Conservation (phyloP, 768 basidiomycete genomes). For the Amanita subjunquillea region DNA sequence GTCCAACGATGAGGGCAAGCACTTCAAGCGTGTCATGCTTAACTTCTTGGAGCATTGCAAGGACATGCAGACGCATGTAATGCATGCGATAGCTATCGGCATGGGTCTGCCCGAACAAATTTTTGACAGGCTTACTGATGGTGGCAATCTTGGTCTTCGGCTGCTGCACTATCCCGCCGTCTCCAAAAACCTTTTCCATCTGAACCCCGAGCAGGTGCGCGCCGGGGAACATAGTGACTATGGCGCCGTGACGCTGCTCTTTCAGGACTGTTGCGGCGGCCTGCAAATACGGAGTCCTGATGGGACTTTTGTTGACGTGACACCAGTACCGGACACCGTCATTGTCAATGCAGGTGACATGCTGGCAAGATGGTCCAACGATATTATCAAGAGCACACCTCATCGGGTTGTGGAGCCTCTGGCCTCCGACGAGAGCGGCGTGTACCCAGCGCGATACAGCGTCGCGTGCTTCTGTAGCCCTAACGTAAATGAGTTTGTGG, state of each 20-base stretch:
- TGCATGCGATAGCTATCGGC: constrained; percentile 82
- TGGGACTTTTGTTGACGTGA: constrained; percentile 40
- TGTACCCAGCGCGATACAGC: constrained; percentile 62
- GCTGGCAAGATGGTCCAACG: constrained; percentile 77
- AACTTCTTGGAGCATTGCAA: constrained; percentile 77
- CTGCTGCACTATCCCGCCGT: constrained; percentile 79
- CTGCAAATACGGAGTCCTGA: constrained; percentile 77
- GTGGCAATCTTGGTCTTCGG: constrained; percentile 74
- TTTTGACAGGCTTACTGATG: constrained; percentile 67
- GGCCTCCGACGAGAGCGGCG: constrained; percentile 33
- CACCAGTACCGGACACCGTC: constrained; percentile 74
- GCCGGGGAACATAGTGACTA: constrained; percentile 84
- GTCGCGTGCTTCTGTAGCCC: constrained; percentile 62
- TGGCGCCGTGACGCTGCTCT: constrained; percentile 72
- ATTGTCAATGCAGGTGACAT: constrained; percentile 80
- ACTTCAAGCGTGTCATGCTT: constrained; percentile 64
- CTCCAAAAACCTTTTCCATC: constrained; percentile 41
- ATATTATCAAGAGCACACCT: constrained; percentile 66
- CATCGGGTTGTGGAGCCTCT: constrained; percentile 77
- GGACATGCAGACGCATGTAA: constrained; percentile 61
- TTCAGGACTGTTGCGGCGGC: constrained; percentile 61
- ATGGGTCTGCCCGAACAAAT: constrained; percentile 62
- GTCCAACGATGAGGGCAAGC: constrained; percentile 34
- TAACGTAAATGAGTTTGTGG: neutral
- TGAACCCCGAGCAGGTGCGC: constrained; percentile 57